Evolutionary conservation across 495 filamentous ascomycete genomes (phyloP), one percentile per base, ranked within the genome.

Genomic region (Tuber calosporum): DNA sequence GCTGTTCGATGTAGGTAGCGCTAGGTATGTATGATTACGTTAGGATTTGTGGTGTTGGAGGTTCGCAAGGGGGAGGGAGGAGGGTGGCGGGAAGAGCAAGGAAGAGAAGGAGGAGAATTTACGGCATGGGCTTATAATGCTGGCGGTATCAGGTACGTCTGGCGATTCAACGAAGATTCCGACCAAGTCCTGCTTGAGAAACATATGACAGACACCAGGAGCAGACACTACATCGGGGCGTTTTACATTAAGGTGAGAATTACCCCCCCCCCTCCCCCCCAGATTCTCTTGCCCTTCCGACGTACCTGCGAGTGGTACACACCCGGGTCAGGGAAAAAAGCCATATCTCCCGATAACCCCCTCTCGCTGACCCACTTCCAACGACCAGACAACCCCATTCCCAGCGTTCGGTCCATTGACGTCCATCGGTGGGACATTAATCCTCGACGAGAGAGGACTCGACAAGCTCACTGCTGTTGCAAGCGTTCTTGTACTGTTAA

Each of bases 391-490:
- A 2, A 20, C 34, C 13, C 66, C 26, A 3, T 19, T 62, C 26
- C 26, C 19, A 26, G 62, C 75, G 17, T 67, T 72, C 41, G 62
- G 66, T 6, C 74, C 42, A 17, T 72, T 78, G 39, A 40, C 71
- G 2, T 69, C 76, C 6, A 78, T 75, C 5, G 76, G 70, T 1
- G 79, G 79, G 5, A 80, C 79, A 0, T 67, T 80, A 34, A 71
- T 80, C 37, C 71, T 80, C 2, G 79, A 80, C 45, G 78, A 78
- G 36, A 75, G 74, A 13, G 79, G 79, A 5, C 68, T 80, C 22
- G 71, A 76, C 15, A 71, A 75, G 4, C 40, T 71, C 2, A 45
- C 77, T 30, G 79, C 72, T 1, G 40, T 80, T 39, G 68, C 78
- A 2, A 80, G 77, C 43, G 66, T 78, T 6, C 72, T 80, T 22